phyloP scores from a whole-genome alignment of 768 basidiomycete species.

The Pulveroboletus ravenelii region DNA sequence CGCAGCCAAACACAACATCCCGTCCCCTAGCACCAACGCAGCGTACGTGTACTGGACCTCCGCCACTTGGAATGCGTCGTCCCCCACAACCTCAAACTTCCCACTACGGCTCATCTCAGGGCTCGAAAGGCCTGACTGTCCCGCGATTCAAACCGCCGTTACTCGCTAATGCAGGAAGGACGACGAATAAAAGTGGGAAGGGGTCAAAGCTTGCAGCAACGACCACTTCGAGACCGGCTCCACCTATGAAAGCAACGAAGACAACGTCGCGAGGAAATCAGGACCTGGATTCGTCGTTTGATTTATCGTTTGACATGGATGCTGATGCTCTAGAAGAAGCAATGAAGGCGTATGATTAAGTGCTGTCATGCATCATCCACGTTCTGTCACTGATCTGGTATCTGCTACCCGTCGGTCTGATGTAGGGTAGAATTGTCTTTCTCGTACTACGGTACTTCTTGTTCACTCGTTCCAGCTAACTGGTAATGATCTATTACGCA shows the following conservation, averaged over 20 bases:
- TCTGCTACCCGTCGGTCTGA: neutral
- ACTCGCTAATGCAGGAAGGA: constrained; percentile 5
- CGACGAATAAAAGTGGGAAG: neutral
- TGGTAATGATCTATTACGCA: constrained; percentile 3
- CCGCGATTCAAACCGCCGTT: constrained; percentile 30
- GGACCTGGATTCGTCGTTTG: constrained; percentile 30
- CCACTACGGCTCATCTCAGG: constrained; percentile 20
- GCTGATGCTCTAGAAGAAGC: constrained; percentile 27
- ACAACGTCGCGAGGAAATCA: neutral
- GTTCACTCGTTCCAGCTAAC: neutral
- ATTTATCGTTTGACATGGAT: constrained; percentile 30
- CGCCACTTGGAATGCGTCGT: constrained; percentile 29
- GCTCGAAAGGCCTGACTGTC: constrained; percentile 10
- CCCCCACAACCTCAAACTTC: constrained; percentile 13
- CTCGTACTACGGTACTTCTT: neutral
- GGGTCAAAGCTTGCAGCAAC: neutral
- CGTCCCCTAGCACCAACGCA: constrained; percentile 9
- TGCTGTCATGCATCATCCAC: neutral
- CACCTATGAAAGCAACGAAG: neutral
- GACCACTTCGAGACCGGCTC: neutral
- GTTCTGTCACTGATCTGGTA: neutral
- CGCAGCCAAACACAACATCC: neutral
- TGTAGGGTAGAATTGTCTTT: neutral
- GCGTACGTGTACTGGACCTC: constrained; percentile 17
- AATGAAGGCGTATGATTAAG: constrained; percentile 30